A percentile compares a stretch with the other conserved stretches of the same genome.
These are phyloP conservation scores for Botrytis squamosa DNA, from an alignment of 2,329 filamentous ascomycete species.

Conservation along the genomic window DNA sequence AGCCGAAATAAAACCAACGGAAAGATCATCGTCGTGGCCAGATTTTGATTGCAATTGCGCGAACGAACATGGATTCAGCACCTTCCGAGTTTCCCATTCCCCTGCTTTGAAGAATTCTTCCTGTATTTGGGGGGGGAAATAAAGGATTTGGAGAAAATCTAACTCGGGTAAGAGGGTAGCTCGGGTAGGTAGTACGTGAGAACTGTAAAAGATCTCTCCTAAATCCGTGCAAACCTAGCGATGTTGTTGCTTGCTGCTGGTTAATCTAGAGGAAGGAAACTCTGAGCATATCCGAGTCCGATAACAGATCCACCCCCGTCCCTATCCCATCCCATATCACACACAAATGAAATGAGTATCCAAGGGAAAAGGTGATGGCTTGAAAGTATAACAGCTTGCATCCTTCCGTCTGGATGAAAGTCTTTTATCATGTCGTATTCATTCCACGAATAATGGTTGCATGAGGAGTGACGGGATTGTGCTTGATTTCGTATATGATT, in stretches of 20 bases:
- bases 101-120: constrained; percentile 15
- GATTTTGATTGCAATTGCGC: constrained; percentile 3
- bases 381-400: background rate
- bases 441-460: constrained; percentile 7
- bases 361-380: background rate
- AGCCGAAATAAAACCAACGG: constrained; percentile 4
- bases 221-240: constrained; percentile 14
- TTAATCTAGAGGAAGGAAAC: background rate
- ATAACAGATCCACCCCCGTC: background rate
- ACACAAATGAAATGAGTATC: background rate
- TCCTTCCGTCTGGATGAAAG: constrained; percentile 6
- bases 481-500: constrained; percentile 17
- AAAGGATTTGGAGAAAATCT: background rate
- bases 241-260: constrained; percentile 1
- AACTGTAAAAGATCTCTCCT: constrained; percentile 14
- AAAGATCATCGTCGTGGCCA: background rate
- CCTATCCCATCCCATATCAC: background rate
- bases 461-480: constrained; percentile 13
- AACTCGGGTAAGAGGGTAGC: background rate
- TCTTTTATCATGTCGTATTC: constrained; percentile 17
- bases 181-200: constrained; percentile 5
- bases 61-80: constrained; percentile 12
- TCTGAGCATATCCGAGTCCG: background rate
- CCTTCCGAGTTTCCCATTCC: constrained; percentile 10
- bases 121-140: background rate